Percentiles rank a stretch among this genome's conserved stretches.
Evolutionary conservation across 2,329 filamentous ascomycete genomes (phyloP).

Genomic region (Periconia sp.): DNA sequence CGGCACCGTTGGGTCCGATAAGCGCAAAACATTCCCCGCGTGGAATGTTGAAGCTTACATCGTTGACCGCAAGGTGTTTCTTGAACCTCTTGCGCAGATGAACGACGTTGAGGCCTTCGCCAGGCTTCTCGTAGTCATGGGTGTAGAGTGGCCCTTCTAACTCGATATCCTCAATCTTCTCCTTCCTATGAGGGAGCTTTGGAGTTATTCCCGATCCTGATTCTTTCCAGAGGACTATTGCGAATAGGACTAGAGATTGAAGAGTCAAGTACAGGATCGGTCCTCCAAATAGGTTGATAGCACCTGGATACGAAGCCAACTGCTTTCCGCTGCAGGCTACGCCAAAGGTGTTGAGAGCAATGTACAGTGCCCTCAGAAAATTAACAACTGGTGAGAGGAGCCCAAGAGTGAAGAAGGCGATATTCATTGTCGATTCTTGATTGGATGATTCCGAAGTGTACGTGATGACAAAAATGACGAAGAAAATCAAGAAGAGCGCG

Average conservation of each 20-base stretch:
- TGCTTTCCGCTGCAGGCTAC: background rate
- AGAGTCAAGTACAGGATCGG: constrained; percentile 81
- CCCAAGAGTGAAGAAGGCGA: constrained; percentile 26
- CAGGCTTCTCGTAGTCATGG: too few relatives aligned
- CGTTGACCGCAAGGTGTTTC: constrained; percentile 69
- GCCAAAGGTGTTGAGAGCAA: constrained; percentile 15
- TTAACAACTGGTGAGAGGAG: constrained; percentile 25
- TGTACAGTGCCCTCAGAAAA: constrained; percentile 22
- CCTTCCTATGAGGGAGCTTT: constrained; percentile 53
- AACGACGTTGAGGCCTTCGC: constrained; percentile 66
- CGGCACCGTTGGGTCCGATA: constrained; percentile 87
- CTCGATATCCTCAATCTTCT: constrained; percentile 61
- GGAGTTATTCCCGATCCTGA: constrained; percentile 42
- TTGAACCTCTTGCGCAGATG: constrained; percentile 80
- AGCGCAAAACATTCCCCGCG: constrained; percentile 84
- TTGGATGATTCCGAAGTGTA: constrained; percentile 16
- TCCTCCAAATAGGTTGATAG: constrained; percentile 76
- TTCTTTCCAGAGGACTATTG: constrained; percentile 65
- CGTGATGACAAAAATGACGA: constrained; percentile 33
- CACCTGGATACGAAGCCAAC: constrained; percentile 53
- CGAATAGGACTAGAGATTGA: constrained; percentile 73
- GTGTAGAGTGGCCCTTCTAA: constrained; percentile 40
- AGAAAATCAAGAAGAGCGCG: constrained; percentile 52
- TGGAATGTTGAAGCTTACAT: constrained; percentile 79
- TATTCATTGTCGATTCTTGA: constrained; percentile 19